phyloP scores from a whole-genome alignment of 2,329 filamentous ascomycete species.

The Sporothrix phasma region DNA sequence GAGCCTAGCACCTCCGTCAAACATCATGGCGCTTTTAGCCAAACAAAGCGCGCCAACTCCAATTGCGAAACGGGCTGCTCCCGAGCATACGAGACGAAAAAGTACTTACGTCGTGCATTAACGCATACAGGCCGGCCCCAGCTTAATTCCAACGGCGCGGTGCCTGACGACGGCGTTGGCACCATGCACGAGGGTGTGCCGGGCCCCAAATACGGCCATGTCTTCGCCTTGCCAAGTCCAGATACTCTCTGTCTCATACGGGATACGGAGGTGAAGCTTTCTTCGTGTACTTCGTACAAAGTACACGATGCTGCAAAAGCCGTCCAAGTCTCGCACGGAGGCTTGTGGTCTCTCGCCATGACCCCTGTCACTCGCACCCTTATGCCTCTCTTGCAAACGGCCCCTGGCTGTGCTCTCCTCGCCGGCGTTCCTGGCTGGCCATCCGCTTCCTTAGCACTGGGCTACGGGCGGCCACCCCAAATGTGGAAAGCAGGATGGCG shows the following conservation, averaged over 20 bases:
- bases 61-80: neutral
- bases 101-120: neutral
- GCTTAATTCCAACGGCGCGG: constrained; percentile 5
- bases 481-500: constrained; percentile 7
- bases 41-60: neutral
- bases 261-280: neutral
- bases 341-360: neutral
- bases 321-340: neutral
- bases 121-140: neutral
- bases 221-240: neutral
- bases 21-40: neutral
- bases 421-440: constrained; percentile 5
- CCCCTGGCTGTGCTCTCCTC: neutral
- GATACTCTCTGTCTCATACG: too few species aligned
- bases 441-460: constrained; percentile 5
- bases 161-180: constrained; percentile 10
- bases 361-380: too few species aligned
- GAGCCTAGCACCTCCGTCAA: neutral
- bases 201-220: neutral
- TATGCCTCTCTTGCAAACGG: neutral
- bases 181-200: neutral
- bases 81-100: neutral
- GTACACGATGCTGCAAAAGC: neutral
- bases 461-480: constrained; percentile 1
- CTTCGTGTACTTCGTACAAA: too few species aligned